phyloP scores from a whole-genome alignment of 2,329 filamentous ascomycete species.

The Diaporthe destruens region DNA sequence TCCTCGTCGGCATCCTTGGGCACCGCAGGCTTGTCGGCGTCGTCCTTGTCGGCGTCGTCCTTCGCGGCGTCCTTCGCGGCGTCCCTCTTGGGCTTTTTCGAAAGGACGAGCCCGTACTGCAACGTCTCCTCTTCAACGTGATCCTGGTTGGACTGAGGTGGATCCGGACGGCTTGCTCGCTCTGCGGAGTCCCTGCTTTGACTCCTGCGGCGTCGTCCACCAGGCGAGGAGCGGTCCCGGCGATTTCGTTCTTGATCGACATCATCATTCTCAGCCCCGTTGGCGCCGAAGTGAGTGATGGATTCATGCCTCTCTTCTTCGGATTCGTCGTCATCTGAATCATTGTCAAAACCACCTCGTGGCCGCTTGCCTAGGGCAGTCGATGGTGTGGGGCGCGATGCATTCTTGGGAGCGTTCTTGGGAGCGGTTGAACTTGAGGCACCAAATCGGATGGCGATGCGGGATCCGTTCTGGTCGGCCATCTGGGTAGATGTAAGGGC shows the following conservation, averaged over 20 bases:
- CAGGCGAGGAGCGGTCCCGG: not conserved
- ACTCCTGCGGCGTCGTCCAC: slow-evolving; percentile 14
- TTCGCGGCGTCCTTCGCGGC: slow-evolving; percentile 53
- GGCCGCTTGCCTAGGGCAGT: slow-evolving; percentile 64
- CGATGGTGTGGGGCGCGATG: slow-evolving; percentile 52
- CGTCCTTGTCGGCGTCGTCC: slow-evolving; percentile 58
- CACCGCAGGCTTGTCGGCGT: slow-evolving; percentile 42
- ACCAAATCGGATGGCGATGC: slow-evolving; percentile 65
- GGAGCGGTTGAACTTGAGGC: slow-evolving; percentile 45
- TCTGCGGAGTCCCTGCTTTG: slow-evolving; percentile 26
- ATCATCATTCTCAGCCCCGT: slow-evolving; percentile 39
- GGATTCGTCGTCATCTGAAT: slow-evolving; percentile 44
- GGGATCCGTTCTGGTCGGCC: slow-evolving; percentile 53
- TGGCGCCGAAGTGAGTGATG: slow-evolving; percentile 41
- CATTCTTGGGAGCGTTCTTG: slow-evolving; percentile 45
- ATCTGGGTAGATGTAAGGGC: slow-evolving; percentile 46
- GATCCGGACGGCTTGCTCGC: not conserved
- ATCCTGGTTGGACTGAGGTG: slow-evolving; percentile 44
- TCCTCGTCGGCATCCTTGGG: slow-evolving; percentile 59
- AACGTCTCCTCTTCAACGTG: slow-evolving; percentile 51
- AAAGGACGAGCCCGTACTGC: slow-evolving; percentile 54
- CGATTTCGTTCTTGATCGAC: slow-evolving; percentile 25
- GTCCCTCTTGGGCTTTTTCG: slow-evolving; percentile 46
- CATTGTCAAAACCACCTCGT: slow-evolving; percentile 57
- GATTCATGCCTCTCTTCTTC: slow-evolving; percentile 33